A percentile compares a stretch with the other conserved stretches of the same genome.
Evolutionary conservation across 2,329 filamentous ascomycete genomes (phyloP).

Genomic region (Thielaviopsis euricoi): DNA sequence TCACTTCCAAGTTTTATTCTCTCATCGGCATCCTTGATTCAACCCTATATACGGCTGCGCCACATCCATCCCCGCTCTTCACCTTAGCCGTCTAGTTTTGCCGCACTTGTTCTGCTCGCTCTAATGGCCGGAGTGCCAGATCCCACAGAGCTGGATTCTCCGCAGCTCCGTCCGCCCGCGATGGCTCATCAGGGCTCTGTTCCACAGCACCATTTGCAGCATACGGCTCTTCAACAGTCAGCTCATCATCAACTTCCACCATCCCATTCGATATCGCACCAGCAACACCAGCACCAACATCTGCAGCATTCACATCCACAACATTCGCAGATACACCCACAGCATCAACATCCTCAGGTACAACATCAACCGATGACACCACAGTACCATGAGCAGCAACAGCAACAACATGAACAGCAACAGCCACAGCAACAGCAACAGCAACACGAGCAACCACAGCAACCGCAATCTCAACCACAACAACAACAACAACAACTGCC

Average conservation of each 20-base stretch:
- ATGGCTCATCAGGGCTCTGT: slow-evolving; percentile 3
- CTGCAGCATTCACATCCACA: not conserved
- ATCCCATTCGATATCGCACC: not conserved
- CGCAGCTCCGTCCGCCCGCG: not conserved
- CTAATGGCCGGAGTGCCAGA: slow-evolving; percentile 7
- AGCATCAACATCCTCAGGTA: not conserved
- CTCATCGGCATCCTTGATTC: no score
- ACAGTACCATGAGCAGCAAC: not conserved
- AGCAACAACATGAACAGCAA: not conserved
- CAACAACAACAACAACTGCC: slow-evolving; percentile 1
- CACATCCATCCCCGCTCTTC: no score
- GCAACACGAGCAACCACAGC: slow-evolving; percentile 1
- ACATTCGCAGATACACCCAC: not conserved
- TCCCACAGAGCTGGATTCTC: not conserved
- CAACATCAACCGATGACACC: slow-evolving; percentile 3
- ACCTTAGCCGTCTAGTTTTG: no score
- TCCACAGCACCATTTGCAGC: slow-evolving; percentile 17
- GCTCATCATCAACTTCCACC: slow-evolving; percentile 15
- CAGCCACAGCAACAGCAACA: slow-evolving; percentile 1
- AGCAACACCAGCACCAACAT: slow-evolving; percentile 1
- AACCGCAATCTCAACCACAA: not conserved
- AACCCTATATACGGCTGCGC: no score
- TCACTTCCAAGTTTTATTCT: no score
- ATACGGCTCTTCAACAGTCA: slow-evolving; percentile 13
- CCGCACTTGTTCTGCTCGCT: not conserved